phyloP scores from a whole-genome alignment of 805 yeast species.

The Kuraishia cidri region DNA sequence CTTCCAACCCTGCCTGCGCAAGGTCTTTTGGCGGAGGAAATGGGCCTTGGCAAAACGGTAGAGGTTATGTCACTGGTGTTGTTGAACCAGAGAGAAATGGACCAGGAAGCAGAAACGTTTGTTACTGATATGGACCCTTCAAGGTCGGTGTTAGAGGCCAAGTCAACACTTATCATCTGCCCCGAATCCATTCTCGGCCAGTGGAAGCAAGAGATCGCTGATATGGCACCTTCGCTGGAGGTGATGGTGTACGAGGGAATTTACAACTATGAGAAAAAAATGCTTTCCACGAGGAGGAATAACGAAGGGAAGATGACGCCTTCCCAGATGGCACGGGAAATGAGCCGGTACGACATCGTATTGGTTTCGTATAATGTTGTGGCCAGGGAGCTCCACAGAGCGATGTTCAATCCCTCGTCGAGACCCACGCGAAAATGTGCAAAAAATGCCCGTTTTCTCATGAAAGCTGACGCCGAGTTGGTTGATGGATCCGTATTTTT shows the following conservation, averaged over 20 bases:
- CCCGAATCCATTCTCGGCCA: conserved; percentile 81
- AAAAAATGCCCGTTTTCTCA: conserved; percentile 16
- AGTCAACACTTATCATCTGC: conserved; percentile 75
- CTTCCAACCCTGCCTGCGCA: conserved; percentile 22
- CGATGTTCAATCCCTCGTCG: conserved; percentile 54
- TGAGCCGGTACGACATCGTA: conserved; percentile 65
- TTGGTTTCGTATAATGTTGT: conserved; percentile 70
- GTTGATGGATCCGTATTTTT: too few species aligned
- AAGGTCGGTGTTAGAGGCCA: too few species aligned
- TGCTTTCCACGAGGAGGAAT: too few species aligned
- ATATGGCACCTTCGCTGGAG: conserved; percentile 48
- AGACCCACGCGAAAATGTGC: conserved; percentile 34
- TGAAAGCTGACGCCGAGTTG: neutral
- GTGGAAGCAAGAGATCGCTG: conserved; percentile 71
- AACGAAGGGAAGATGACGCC: conserved; percentile 22
- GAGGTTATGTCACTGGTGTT: conserved; percentile 65
- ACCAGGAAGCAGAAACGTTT: too few species aligned
- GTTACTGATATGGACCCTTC: too few species aligned
- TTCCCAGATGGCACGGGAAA: conserved; percentile 34
- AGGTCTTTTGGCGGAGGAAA: conserved; percentile 85
- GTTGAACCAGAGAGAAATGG: conserved; percentile 44
- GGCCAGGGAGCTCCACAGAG: conserved; percentile 71
- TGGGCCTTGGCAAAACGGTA: conserved; percentile 96
- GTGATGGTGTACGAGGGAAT: conserved; percentile 61
- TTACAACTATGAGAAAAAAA: conserved; percentile 18